Evolutionary conservation across 495 filamentous ascomycete species (phyloP).

Genomic region (Cairneyella variabilis): DNA sequence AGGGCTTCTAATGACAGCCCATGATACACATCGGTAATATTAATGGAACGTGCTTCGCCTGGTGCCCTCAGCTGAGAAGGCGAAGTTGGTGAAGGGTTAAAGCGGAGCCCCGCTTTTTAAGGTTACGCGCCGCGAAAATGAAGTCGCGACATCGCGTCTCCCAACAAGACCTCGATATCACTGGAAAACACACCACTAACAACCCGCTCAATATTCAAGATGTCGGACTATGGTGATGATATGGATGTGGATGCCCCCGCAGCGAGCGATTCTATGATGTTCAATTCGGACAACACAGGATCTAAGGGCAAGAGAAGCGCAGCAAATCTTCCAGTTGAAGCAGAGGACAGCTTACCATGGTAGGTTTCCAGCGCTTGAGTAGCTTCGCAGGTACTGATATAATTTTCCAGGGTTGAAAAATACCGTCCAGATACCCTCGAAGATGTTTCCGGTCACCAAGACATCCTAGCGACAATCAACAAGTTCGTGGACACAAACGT

Average conservation of each 20-base stretch:
- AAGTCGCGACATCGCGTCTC: too few species aligned
- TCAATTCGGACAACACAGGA: constrained; percentile 56
- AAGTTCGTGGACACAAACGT: constrained; percentile 91
- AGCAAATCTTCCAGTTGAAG: constrained; percentile 89
- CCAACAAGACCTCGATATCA: too few species aligned
- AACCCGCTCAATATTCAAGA: too few species aligned
- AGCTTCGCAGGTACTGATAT: neutral
- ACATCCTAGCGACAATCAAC: constrained; percentile 95
- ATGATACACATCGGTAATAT: too few species aligned
- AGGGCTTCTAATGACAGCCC: too few species aligned
- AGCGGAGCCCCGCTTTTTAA: too few species aligned
- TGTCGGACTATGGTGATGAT: constrained; percentile 91
- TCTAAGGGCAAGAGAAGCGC: constrained; percentile 85
- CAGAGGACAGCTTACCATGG: constrained; percentile 94
- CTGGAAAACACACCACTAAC: too few species aligned
- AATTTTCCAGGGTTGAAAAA: constrained; percentile 82
- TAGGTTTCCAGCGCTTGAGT: constrained; percentile 30
- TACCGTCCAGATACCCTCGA: constrained; percentile 84
- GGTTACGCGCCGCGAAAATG: too few species aligned
- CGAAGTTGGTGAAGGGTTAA: too few species aligned
- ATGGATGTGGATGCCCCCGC: constrained; percentile 78
- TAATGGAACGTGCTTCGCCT: too few species aligned
- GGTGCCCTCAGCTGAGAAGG: too few species aligned
- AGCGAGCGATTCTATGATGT: constrained; percentile 51
- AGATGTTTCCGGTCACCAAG: constrained; percentile 96